These are phyloP conservation scores for Capillidium heterosporum DNA, from an alignment of 371 early-diverging fungal species.

Conservation along the genomic window DNA sequence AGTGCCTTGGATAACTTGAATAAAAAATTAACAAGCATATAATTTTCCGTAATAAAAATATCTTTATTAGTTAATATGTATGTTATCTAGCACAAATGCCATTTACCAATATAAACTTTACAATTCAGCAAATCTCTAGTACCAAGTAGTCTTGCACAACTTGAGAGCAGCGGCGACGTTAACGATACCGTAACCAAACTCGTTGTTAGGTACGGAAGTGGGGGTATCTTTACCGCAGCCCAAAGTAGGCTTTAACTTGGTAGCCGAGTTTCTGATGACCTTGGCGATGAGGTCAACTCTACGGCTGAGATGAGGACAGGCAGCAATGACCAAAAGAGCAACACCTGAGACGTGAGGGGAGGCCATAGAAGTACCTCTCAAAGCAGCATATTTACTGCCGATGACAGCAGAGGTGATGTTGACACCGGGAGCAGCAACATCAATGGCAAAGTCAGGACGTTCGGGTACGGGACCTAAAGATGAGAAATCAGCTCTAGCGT, in stretches of 20 bases:
- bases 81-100: no score
- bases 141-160: slow-evolving; percentile 12
- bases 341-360: slow-evolving; percentile 64
- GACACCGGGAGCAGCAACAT: slow-evolving; percentile 13
- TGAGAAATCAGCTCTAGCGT: not conserved
- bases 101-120: no score
- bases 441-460: not conserved
- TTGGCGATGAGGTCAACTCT: not conserved
- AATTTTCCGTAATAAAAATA: no score
- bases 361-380: slow-evolving; percentile 45
- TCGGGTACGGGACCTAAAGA: not conserved
- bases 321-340: slow-evolving; percentile 13
- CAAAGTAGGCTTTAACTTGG: not conserved
- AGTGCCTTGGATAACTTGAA: no score
- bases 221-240: slow-evolving; percentile 1
- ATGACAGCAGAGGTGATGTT: slow-evolving; percentile 15
- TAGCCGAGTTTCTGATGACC: not conserved
- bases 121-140: no score
- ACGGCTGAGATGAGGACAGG: not conserved
- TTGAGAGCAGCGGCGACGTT: slow-evolving; percentile 1
- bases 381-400: not conserved
- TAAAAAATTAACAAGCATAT: no score
- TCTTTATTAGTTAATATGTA: no score
- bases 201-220: slow-evolving; percentile 1
- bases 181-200: slow-evolving; percentile 3